These are phyloP conservation scores for Dacryopinax spathularia DNA, from an alignment of 768 basidiomycete genomes.

Conservation along the genomic window DNA sequence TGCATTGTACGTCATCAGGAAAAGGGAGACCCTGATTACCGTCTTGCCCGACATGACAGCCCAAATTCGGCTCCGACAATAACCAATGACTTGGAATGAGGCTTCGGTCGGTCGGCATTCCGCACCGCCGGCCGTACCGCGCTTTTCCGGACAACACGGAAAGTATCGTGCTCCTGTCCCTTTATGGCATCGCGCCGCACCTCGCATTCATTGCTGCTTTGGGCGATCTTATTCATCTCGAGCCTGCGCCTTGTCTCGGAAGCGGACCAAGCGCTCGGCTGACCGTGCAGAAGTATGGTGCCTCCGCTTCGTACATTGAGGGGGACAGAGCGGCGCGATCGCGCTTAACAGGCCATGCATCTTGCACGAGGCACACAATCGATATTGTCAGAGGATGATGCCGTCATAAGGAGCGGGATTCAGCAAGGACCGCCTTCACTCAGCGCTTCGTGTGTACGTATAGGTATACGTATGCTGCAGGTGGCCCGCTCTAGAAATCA, in stretches of 20 bases:
- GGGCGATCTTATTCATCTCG: background rate
- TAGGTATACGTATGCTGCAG: too few relatives aligned
- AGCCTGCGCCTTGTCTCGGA: background rate
- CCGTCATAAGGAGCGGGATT: too few relatives aligned
- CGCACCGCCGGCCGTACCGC: background rate
- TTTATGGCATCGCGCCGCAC: background rate
- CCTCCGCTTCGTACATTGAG: background rate
- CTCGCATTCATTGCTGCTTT: background rate
- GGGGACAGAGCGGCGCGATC: too few relatives aligned
- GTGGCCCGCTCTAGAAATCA: too few relatives aligned
- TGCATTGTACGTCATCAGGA: too few relatives aligned
- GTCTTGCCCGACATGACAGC: background rate
- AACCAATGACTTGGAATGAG: too few relatives aligned
- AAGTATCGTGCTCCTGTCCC: background rate
- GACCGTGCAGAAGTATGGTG: too few relatives aligned
- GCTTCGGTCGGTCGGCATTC: background rate
- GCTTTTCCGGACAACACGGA: background rate
- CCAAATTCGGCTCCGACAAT: background rate
- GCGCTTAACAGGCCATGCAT: too few relatives aligned
- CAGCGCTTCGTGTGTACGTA: too few relatives aligned
- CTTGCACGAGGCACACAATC: too few relatives aligned
- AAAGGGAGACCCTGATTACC: conserved; percentile 3
- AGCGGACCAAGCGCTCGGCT: background rate
- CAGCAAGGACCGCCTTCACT: too few relatives aligned
- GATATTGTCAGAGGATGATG: too few relatives aligned